Conservation (phyloP, 768 basidiomycete genomes). For the Mycena haematopus region DNA sequence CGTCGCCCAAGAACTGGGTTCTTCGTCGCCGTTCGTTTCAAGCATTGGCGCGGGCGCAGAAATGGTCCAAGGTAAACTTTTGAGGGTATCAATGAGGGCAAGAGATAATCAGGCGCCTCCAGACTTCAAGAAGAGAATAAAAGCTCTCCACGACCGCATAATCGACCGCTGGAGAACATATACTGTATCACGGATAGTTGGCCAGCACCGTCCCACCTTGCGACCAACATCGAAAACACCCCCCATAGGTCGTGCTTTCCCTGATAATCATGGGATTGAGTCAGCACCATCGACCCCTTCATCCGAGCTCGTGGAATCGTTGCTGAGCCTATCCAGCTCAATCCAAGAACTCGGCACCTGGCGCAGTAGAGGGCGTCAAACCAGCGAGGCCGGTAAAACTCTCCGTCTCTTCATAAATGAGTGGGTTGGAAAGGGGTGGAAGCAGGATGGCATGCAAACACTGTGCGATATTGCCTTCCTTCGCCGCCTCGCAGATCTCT, state of each 20-base stretch:
- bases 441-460: constrained; percentile 38
- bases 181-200: constrained; percentile 44
- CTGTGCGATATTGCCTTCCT: constrained; percentile 59
- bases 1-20: constrained; percentile 54
- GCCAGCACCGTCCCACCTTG: constrained; percentile 33
- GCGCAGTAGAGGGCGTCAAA: constrained; percentile 40
- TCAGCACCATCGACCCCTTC: constrained; percentile 51
- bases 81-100: background rate
- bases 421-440: constrained; percentile 40
- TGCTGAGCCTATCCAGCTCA: constrained; percentile 59
- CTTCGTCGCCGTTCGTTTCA: constrained; percentile 49
- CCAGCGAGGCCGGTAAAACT: constrained; percentile 44
- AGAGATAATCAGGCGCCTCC: constrained; percentile 5
- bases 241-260: constrained; percentile 34
- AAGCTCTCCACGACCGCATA: constrained; percentile 50
- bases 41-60: constrained; percentile 49
- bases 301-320: constrained; percentile 56
- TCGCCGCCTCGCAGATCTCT: constrained; percentile 45
- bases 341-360: constrained; percentile 63
- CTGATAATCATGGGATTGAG: constrained; percentile 10
- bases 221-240: constrained; percentile 30
- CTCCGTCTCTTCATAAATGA: constrained; percentile 46
- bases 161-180: constrained; percentile 61
- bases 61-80: constrained; percentile 44
- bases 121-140: constrained; percentile 59